These are phyloP conservation scores for Teratosphaeria pseudoeucalypti DNA, from an alignment of 2,329 filamentous ascomycete species.

Conservation along the genomic window DNA sequence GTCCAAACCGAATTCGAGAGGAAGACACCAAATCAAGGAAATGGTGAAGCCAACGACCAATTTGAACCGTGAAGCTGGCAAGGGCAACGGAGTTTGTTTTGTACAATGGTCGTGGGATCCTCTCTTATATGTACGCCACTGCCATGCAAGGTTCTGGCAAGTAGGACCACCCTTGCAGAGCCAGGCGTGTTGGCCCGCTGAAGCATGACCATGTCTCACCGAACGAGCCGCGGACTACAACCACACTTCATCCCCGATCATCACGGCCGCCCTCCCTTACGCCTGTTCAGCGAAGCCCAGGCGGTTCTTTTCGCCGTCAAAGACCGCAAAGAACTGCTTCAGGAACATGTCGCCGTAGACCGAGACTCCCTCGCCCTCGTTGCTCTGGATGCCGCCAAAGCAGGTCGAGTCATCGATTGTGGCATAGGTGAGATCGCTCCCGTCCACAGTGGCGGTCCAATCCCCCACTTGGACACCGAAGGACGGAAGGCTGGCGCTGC, in stretches of 20 bases:
- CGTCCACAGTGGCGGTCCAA: slow-evolving; percentile 29
- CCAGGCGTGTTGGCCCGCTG: background rate
- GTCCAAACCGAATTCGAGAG: background rate
- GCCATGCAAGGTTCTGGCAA: background rate
- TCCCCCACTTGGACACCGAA: slow-evolving; percentile 47
- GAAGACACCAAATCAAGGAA: background rate
- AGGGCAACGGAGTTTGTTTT: background rate
- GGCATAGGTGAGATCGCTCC: slow-evolving; percentile 42
- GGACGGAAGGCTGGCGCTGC: slow-evolving; percentile 31
- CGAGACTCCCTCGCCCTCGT: slow-evolving; percentile 42
- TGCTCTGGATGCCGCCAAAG: slow-evolving; percentile 58
- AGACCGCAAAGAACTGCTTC: slow-evolving; percentile 51
- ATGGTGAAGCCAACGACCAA: background rate
- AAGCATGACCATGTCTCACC: background rate
- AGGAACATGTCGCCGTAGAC: slow-evolving; percentile 56
- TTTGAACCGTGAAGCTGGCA: background rate
- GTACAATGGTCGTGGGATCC: no score
- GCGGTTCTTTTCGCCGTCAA: slow-evolving; percentile 43
- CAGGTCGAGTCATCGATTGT: slow-evolving; percentile 44
- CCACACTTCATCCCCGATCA: background rate
- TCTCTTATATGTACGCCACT: no score
- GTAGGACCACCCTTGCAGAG: background rate
- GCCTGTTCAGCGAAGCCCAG: slow-evolving; percentile 42
- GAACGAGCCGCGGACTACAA: background rate
- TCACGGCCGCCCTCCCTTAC: background rate